Base-by-base conservation (phyloP, 2,329 filamentous ascomycete genomes). In the Pyrenochaeta sp. region DNA sequence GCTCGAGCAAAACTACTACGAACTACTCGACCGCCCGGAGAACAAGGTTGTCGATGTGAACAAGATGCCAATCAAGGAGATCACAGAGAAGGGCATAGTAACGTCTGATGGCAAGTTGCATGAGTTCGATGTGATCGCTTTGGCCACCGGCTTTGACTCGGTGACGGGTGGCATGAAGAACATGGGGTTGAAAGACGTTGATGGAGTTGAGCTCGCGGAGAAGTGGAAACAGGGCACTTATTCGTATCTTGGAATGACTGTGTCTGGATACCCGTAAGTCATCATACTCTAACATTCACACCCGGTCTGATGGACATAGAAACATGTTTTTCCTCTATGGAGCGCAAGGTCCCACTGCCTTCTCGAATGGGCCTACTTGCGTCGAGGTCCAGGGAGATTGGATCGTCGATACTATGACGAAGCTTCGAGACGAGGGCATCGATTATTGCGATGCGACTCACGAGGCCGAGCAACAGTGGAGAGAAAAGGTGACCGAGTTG, bases 1-100 rank as follows among this genome's bases (percentile, higher is more conserved):
- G 24, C 64, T 78, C 2, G 75, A 78, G 53, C 74, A 77, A 41
- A 69, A 74, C 53, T 78, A 68, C 48, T 78, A 77, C 36, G 75
- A 78, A 52, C 63, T 73, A 51, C 59, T 77, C 9, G 71, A 77
- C 51, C 65, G 58, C 23, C 68, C 71, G 4, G 67, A 77, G 43
- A 74, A 76, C 35, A 63, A 67, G 15, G 67, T 77, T 11, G 60
- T 77, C 22, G 69, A 77, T 45, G 65, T 76, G 37, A 73, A 72
- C 35, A 66, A 70, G 44, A 71, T 65, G 1, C 73, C 75, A 0
- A 73, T 77, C 35, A 52, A 63, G 19, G 63, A 67, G 13, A 54
- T 76, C 11, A 69, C 65, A 5, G 68, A 69, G 39, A 72, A 63
- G 4, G 74, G 74, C 2, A 67, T 76, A 19, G 56, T 63, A 7